Percentiles rank a stretch among this genome's conserved stretches.
Conservation (phyloP, 192 early-diverging fungal species). For the Coemansia biformis region DNA sequence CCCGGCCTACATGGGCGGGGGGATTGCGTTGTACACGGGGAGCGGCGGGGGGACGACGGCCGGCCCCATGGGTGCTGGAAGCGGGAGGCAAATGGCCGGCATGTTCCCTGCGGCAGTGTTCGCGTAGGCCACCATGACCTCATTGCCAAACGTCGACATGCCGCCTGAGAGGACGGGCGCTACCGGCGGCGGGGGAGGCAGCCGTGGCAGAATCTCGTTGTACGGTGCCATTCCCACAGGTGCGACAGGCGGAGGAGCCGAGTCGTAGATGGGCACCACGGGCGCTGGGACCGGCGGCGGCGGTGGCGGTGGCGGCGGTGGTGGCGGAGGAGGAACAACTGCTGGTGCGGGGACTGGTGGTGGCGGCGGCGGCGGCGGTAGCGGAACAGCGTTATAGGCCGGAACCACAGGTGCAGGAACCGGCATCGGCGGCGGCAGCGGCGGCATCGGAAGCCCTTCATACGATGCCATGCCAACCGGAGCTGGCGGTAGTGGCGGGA, state of each 20-base stretch:
- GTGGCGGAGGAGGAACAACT: background rate
- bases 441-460: slow-evolving; percentile 3
- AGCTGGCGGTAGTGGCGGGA: slow-evolving; percentile 3
- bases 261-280: slow-evolving; percentile 6
- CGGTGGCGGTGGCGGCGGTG: too few species aligned
- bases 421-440: slow-evolving; percentile 6
- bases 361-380: slow-evolving; percentile 4
- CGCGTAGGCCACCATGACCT: slow-evolving; percentile 39
- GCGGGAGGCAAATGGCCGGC: slow-evolving; percentile 46
- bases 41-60: slow-evolving; percentile 8
- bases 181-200: slow-evolving; percentile 12
- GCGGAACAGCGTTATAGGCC: background rate
- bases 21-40: slow-evolving; percentile 35
- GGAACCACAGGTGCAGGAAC: background rate
- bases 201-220: slow-evolving; percentile 9
- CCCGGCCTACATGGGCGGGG: slow-evolving; percentile 18
- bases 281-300: background rate
- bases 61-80: slow-evolving; percentile 21
- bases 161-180: slow-evolving; percentile 6
- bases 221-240: slow-evolving; percentile 13
- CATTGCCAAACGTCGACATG: slow-evolving; percentile 15
- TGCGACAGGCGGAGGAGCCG: background rate
- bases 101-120: slow-evolving; percentile 37
- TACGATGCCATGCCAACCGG: slow-evolving; percentile 4
- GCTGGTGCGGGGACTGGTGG: slow-evolving; percentile 1